These are phyloP conservation scores for Plantago major DNA, from an alignment of 257 asterid species.

Conservation along the genomic window DNA sequence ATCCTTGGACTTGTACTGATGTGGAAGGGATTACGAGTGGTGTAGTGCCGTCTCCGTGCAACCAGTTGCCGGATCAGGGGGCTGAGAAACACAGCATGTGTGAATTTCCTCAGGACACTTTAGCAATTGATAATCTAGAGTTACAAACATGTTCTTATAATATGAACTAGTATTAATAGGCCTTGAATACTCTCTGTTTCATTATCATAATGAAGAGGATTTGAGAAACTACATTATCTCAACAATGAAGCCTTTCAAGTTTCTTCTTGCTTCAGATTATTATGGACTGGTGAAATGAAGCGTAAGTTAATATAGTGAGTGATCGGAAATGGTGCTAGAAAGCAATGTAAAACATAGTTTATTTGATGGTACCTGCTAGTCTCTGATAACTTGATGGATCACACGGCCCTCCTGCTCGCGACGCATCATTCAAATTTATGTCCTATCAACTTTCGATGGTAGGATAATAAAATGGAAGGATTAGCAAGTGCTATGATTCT, in stretches of 20 bases:
- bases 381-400: no score
- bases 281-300: no score
- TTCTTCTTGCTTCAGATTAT: neutral
- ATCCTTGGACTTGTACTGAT: slow-evolving; percentile 66
- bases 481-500: no score
- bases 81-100: slow-evolving; percentile 35
- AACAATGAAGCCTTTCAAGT: slow-evolving; percentile 7
- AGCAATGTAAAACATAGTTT: no score
- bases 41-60: slow-evolving; percentile 64
- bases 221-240: neutral
- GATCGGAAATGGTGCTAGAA: no score
- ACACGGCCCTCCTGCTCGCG: no score
- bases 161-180: slow-evolving; percentile 24
- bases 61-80: slow-evolving; percentile 48
- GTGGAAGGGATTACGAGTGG: slow-evolving; percentile 52
- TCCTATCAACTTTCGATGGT: no score
- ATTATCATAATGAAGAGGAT: neutral
- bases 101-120: slow-evolving; percentile 50
- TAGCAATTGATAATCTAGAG: slow-evolving; percentile 50
- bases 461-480: no score
- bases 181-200: neutral
- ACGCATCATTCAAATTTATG: no score
- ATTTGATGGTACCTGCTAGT: no score
- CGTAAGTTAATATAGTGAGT: no score
- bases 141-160: slow-evolving; percentile 49